phyloP scores from a whole-genome alignment of 1,139 yeast species.

The Meyerozyma athensensis region DNA sequence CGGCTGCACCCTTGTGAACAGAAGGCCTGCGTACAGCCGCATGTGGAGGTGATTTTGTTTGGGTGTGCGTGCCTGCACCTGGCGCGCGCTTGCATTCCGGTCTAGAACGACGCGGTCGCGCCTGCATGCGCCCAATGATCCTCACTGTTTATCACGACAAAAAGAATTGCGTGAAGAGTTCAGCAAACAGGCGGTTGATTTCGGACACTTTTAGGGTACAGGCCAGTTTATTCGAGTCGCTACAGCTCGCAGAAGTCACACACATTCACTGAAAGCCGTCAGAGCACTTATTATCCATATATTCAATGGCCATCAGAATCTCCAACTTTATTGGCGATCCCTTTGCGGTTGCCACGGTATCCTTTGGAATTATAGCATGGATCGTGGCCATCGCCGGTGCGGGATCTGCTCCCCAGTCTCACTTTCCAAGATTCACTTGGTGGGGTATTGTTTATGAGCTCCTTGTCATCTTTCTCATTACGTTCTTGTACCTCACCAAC shows the following conservation, averaged over 20 bases:
- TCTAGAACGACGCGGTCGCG: conserved; percentile 3
- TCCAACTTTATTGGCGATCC: conserved; percentile 63
- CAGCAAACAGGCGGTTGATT: no score
- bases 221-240: no score
- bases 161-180: not conserved
- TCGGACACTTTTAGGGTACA: no score
- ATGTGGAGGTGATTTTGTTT: no score
- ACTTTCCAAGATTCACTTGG: conserved; percentile 86
- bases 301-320: conserved; percentile 34
- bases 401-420: conserved; percentile 48
- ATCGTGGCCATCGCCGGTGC: conserved; percentile 84
- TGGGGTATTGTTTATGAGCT: conserved; percentile 93
- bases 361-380: conserved; percentile 70
- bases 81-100: not conserved
- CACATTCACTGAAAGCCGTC: not conserved
- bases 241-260: no score
- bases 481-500: conserved; percentile 61
- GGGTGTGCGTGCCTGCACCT: no score
- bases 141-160: not conserved
- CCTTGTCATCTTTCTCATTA: conserved; percentile 49
- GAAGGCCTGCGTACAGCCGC: no score
- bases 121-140: not conserved
- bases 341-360: conserved; percentile 62
- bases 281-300: not conserved
- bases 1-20: no score